Evolutionary conservation across 139 green algal genomes (phyloP), one percentile per base, ranked within the genome.

Genomic region (Chlorella sp.): DNA sequence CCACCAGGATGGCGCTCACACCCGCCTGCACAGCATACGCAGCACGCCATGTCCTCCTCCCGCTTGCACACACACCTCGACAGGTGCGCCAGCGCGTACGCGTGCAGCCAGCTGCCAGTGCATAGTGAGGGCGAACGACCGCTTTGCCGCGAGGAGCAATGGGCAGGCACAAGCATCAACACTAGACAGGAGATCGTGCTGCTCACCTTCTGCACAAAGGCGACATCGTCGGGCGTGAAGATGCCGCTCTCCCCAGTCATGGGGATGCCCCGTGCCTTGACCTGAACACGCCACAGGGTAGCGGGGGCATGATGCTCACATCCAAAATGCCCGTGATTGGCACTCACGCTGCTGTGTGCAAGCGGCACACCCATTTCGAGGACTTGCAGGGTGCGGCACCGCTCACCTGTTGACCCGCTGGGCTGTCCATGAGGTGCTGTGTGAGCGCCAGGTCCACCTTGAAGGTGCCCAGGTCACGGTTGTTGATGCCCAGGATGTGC

Each of bases 401-500:
- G 10, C 55, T 64, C 69, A 94, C 89, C 76, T 95, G 59, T 74
- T 93, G 73, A 0, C 95, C 95, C 64, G 85, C 70, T 27, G 84
- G 59, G 34, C 86, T 92, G 30, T 85, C 82, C 89, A 99, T 93
- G 71, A 99, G 90, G 10, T 77, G 50, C 70, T 85, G 62, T 6
- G 91, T 99, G 74, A 88, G 90, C 20, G 78, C 69, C 36, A 99
- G 85, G 78, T 97, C 91, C 32, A 98, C 91, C 86, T 97, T 90
- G 81, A 99, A 99, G 20, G 93, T 98, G 35, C 87, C 81, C 74
- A 99, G 86, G 86, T 99, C 89, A 30, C 84, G 86, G 89, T 99
- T 99, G 88, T 99, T 99, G 87, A 99, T 99, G 71, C 96, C 96
- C 66, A 99, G 85, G 51, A 99, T 76, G 74, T 89, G 84, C 0